Base-by-base conservation (phyloP, 192 early-diverging fungal species). In the Coemansia pectinata region DNA sequence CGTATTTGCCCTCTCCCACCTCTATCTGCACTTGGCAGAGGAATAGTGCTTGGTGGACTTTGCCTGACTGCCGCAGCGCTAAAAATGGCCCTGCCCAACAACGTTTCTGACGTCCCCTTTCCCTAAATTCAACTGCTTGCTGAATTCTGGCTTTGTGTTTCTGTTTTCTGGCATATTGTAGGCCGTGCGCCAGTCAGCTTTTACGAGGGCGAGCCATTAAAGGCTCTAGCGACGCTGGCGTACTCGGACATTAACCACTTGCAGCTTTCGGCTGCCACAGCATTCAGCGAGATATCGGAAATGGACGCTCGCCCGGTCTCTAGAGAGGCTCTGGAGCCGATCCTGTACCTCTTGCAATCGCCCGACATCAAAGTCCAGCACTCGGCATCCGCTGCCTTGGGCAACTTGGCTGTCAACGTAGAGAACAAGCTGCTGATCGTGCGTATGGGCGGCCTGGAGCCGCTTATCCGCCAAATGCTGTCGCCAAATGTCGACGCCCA, bases 231-330 rank as follows among this genome's bases (percentile, higher is more conserved):
- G 15, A 92, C 90, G n/a, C 75, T 95, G 31, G 92, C 90, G 12
- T 93, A 91, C 77, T 94, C 93, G 36, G 90, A 92, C 69, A 91
- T 92, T 73, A 88, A 93, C 33, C 92, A 93, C 65, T 71, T 95
- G 61, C 92, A 96, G 75, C 85, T 93, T 33, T 94, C 92, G 6
- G 94, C 93, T 0, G 92, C 94, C 21, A 83, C 94, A 69, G 93
- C 93, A 2, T 96, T 95, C 82, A 92, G 90, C 55, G 94, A 96
- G 73, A 91, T 96, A 38, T 94, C 94, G 25, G 94, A 96, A 76
- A 75, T 77, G 88, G 92, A 94, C 81, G 91, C 90, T 15, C 88
- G 91, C 57, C 89, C 88, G 23, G 90, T 93, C 40, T 86, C 86
- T 48, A 84, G 90, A 31, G 90, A 92, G 66, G 90, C 90, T 4